Conservation (phyloP, 108 stramenopile species). For the Skeletonema marinoi region DNA sequence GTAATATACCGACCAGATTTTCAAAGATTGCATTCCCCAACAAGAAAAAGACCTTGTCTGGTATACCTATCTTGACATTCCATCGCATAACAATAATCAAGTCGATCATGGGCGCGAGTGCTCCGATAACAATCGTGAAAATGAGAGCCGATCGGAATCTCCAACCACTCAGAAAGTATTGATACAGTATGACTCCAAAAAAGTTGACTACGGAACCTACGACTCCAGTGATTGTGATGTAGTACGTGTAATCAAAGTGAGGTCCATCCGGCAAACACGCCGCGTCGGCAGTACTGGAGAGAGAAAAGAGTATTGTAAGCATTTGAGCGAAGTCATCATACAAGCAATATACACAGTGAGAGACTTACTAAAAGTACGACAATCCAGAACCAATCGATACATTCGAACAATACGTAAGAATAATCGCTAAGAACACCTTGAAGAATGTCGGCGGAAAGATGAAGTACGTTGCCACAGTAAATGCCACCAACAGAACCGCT, state of each 20-base stretch:
- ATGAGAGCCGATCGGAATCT: slow-evolving; percentile 44
- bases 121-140: slow-evolving; percentile 46
- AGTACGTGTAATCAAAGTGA: slow-evolving; percentile 48
- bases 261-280: slow-evolving; percentile 13
- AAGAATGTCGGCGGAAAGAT: slow-evolving; percentile 37
- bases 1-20: slow-evolving; percentile 28
- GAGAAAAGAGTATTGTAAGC: neutral
- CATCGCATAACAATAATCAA: slow-evolving; percentile 47
- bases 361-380: slow-evolving; percentile 42
- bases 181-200: slow-evolving; percentile 40
- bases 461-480: slow-evolving; percentile 25
- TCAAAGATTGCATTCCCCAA: slow-evolving; percentile 48
- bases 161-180: slow-evolving; percentile 35
- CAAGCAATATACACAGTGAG: slow-evolving; percentile 31
- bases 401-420: slow-evolving; percentile 24
- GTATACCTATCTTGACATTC: slow-evolving; percentile 46
- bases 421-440: slow-evolving; percentile 32
- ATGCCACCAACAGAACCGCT: slow-evolving; percentile 23
- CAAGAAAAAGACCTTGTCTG: slow-evolving; percentile 47
- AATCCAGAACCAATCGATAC: slow-evolving; percentile 37
- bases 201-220: slow-evolving; percentile 44
- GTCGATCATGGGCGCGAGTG: slow-evolving; percentile 41
- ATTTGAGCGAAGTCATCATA: slow-evolving; percentile 2
- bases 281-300: neutral
- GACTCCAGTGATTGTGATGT: slow-evolving; percentile 49